Conservation (phyloP, 2,329 filamentous ascomycete species). For the Alternaria atra region DNA sequence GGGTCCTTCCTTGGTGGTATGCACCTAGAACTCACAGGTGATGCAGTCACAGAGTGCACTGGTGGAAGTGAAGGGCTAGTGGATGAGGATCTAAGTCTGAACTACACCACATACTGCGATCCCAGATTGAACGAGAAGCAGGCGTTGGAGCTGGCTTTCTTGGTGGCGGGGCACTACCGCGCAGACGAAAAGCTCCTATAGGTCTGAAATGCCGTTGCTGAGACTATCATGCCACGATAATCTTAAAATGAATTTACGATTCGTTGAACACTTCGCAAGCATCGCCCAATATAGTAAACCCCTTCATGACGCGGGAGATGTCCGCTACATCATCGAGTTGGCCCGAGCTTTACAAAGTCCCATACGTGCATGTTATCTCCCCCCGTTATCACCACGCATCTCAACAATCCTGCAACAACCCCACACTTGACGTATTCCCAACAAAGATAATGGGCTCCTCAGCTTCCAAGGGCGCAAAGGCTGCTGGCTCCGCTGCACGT, state of each 20-base stretch:
- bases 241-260: neutral
- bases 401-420: constrained; percentile 33
- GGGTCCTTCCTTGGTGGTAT: constrained; percentile 91
- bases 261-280: constrained; percentile 5
- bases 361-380: constrained; percentile 25
- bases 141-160: constrained; percentile 90
- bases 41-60: constrained; percentile 95
- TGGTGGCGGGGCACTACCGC: constrained; percentile 84
- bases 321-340: constrained; percentile 16
- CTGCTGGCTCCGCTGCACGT: constrained; percentile 60
- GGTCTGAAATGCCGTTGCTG: neutral
- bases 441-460: constrained; percentile 62
- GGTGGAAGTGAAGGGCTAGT: constrained; percentile 87
- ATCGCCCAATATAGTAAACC: constrained; percentile 1
- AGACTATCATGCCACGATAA: neutral
- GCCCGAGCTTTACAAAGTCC: constrained; percentile 13
- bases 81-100: constrained; percentile 86
- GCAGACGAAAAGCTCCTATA: constrained; percentile 49
- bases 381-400: constrained; percentile 34
- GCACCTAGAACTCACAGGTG: constrained; percentile 93
- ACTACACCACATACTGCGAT: constrained; percentile 97
- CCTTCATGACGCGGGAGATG: neutral
- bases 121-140: constrained; percentile 97
- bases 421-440: constrained; percentile 17
- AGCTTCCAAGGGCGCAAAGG: constrained; percentile 64